These are phyloP conservation scores for Cystobasidium tubakii DNA, from an alignment of 768 basidiomycete genomes.

Conservation along the genomic window DNA sequence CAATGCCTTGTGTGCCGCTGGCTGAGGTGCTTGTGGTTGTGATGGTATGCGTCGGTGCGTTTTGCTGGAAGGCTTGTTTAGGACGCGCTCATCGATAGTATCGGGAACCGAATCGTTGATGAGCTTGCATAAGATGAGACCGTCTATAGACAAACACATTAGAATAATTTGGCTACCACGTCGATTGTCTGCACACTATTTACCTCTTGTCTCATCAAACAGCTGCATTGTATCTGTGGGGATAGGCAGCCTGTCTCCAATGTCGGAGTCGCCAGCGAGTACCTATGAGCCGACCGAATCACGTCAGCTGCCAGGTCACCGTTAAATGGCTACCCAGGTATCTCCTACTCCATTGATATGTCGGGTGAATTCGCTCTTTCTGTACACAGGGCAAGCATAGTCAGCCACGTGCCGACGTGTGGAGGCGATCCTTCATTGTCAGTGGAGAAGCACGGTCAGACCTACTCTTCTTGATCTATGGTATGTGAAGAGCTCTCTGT, in stretches of 20 bases:
- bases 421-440: background rate
- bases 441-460: too few species aligned
- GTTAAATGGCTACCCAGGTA: too few species aligned
- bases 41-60: conserved; percentile 44
- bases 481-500: conserved; percentile 49
- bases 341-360: conserved; percentile 83
- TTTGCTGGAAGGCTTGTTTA: conserved; percentile 80
- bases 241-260: conserved; percentile 76
- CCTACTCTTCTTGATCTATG: conserved; percentile 57
- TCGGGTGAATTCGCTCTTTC: conserved; percentile 91
- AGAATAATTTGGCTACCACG: too few species aligned
- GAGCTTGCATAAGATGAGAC: conserved; percentile 91
- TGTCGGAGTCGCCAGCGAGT: conserved; percentile 80
- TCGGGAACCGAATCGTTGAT: conserved; percentile 99
- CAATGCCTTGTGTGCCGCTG: conserved; percentile 51
- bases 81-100: conserved; percentile 95
- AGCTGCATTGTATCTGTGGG: conserved; percentile 96
- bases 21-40: conserved; percentile 34
- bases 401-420: background rate
- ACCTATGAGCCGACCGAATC: conserved; percentile 56
- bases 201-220: conserved; percentile 82
- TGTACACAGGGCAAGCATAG: conserved; percentile 39
- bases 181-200: conserved; percentile 13
- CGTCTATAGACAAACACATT: conserved; percentile 56
- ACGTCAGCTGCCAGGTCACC: background rate